phyloP scores from a whole-genome alignment of 129 eudicot species.

The Tagetes erecta region DNA sequence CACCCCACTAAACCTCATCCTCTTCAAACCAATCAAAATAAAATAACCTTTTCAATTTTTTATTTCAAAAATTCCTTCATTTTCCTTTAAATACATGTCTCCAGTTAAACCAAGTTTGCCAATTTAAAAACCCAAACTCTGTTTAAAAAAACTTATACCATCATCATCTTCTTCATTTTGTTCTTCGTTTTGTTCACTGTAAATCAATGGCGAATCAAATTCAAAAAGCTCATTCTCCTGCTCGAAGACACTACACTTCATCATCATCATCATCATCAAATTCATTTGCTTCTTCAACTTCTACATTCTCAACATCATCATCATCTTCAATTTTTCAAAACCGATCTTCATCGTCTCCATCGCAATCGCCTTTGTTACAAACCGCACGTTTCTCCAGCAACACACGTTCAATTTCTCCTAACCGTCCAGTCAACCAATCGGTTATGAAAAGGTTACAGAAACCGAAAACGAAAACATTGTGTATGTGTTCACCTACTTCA shows the following conservation, averaged over 20 bases:
- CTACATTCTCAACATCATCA: slow-evolving; percentile 35
- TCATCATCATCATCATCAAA: slow-evolving; percentile 30
- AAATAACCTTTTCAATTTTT: not conserved
- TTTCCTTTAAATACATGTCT: slow-evolving; percentile 62
- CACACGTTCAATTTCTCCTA: slow-evolving; percentile 45
- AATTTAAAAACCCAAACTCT: slow-evolving; percentile 41
- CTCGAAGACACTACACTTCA: slow-evolving; percentile 40
- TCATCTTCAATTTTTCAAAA: slow-evolving; percentile 30
- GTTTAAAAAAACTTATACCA: not conserved
- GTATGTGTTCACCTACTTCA: slow-evolving; percentile 92
- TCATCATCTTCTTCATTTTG: slow-evolving; percentile 9
- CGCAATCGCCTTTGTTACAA: slow-evolving; percentile 21
- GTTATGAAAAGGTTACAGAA: slow-evolving; percentile 35
- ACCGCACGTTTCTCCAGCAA: slow-evolving; percentile 49
- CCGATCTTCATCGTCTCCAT: slow-evolving; percentile 17
- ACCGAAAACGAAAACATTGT: slow-evolving; percentile 55
- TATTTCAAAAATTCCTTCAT: no score
- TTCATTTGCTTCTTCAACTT: slow-evolving; percentile 38
- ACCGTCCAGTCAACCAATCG: slow-evolving; percentile 44
- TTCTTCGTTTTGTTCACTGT: not conserved
- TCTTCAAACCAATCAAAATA: slow-evolving; percentile 16
- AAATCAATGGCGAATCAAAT: slow-evolving; percentile 53
- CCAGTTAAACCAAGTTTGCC: slow-evolving; percentile 72
- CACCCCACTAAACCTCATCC: slow-evolving; percentile 26
- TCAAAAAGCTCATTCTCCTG: slow-evolving; percentile 52